Conservation (phyloP, 805 yeast species). For the Monosporozyma unispora region DNA sequence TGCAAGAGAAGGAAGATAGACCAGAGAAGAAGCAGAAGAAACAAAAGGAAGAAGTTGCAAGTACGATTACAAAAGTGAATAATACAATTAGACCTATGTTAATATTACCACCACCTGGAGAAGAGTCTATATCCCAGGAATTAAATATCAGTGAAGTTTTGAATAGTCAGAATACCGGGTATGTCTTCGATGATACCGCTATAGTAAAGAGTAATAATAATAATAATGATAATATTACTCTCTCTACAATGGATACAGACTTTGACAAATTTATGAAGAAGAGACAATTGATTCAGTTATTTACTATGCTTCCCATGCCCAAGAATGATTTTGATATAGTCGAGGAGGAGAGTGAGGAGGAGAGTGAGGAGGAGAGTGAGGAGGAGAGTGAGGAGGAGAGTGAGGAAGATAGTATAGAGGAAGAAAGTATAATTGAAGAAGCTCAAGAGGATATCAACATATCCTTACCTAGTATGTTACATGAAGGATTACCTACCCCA, state of each 20-base stretch:
- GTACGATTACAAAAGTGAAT: neutral
- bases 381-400: conserved; percentile 8
- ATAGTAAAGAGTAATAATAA: neutral
- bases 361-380: conserved; percentile 13
- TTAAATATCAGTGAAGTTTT: no score
- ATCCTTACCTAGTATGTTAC: neutral
- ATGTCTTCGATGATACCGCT: conserved; percentile 2
- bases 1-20: conserved; percentile 24
- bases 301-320: conserved; percentile 34
- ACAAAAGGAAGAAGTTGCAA: neutral
- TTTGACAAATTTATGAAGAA: conserved; percentile 7
- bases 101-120: conserved; percentile 31
- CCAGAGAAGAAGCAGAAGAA: conserved; percentile 7
- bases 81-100: conserved; percentile 12
- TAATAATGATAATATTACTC: neutral
- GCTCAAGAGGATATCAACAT: neutral
- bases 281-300: conserved; percentile 14
- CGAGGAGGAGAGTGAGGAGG: conserved; percentile 30
- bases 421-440: neutral
- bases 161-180: conserved; percentile 6
- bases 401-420: conserved; percentile 2
- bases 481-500: conserved; percentile 8
- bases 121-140: conserved; percentile 12
- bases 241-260: neutral
- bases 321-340: conserved; percentile 40